Evolutionary conservation across 164 flowering plant genomes (phyloP).

Genomic region (Amborella trichopoda): DNA sequence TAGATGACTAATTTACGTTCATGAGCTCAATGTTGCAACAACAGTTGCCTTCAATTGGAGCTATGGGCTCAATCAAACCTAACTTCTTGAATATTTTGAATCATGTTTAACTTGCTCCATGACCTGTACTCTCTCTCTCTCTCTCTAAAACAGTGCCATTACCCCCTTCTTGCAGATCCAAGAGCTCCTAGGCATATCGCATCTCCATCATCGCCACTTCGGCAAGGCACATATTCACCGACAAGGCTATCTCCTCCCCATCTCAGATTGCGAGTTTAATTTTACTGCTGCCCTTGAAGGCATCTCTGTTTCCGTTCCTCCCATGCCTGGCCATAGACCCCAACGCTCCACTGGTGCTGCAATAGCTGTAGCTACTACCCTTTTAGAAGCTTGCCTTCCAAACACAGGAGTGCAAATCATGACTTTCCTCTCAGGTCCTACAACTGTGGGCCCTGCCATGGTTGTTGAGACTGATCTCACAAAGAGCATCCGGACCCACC

Average conservation of each 20-base stretch:
- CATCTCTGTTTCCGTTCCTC: conserved; percentile 24
- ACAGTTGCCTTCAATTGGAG: too few relatives aligned
- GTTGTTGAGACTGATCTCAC: conserved; percentile 57
- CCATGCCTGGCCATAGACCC: conserved; percentile 53
- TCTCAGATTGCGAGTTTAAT: conserved; percentile 80
- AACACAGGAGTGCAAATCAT: conserved; percentile 59
- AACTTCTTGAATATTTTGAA: too few relatives aligned
- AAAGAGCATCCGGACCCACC: conserved; percentile 59
- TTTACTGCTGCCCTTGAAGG: conserved; percentile 74
- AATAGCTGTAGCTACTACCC: conserved; percentile 64
- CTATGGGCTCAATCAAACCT: too few relatives aligned
- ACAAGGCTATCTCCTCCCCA: conserved; percentile 58
- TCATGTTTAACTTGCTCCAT: too few relatives aligned
- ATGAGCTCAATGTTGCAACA: too few relatives aligned
- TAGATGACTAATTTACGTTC: too few relatives aligned
- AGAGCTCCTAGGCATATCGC: conserved; percentile 39
- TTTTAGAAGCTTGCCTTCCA: conserved; percentile 62
- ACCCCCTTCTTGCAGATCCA: too few relatives aligned
- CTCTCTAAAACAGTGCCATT: too few relatives aligned
- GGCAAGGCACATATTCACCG: conserved; percentile 30
- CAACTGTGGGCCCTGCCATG: conserved; percentile 79
- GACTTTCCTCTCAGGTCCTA: conserved; percentile 94
- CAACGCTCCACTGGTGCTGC: conserved; percentile 74
- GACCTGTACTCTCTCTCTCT: too few relatives aligned
- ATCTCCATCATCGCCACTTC: conserved; percentile 27